Conservation (phyloP, 2,329 filamentous ascomycete species). For the Clonostachys rosea region DNA sequence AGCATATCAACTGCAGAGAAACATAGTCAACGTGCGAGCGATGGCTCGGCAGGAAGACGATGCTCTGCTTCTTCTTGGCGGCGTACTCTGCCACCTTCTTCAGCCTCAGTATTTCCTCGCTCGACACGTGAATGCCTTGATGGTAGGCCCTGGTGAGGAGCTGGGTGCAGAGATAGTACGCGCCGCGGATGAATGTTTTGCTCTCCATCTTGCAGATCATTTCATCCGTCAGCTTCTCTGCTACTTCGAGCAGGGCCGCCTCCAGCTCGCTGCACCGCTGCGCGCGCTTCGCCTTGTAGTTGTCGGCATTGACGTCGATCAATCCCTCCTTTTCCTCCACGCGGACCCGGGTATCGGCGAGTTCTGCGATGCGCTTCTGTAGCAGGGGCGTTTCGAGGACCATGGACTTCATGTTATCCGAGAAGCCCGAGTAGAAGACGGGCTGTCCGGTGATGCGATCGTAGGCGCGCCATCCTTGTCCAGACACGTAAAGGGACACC, state of each 20-base stretch:
- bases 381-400: conserved; percentile 75
- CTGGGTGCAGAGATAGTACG: conserved; percentile 87
- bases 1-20: conserved; percentile 91
- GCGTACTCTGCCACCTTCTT: conserved; percentile 79
- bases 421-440: conserved; percentile 89
- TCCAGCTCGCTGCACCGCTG: conserved; percentile 63
- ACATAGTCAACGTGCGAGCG: conserved; percentile 96
- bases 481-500: conserved; percentile 87
- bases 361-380: conserved; percentile 65
- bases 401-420: conserved; percentile 78
- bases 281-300: conserved; percentile 43
- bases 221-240: conserved; percentile 80
- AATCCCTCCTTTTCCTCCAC: conserved; percentile 75
- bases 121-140: conserved; percentile 94
- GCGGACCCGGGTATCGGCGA: conserved; percentile 69
- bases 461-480: conserved; percentile 93
- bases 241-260: conserved; percentile 70
- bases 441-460: conserved; percentile 86
- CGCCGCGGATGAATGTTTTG: conserved; percentile 84
- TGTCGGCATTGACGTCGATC: conserved; percentile 49
- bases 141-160: conserved; percentile 90
- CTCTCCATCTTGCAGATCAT: conserved; percentile 99
- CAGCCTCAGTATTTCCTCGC: conserved; percentile 83
- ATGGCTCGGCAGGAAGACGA: conserved; percentile 93
- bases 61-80: conserved; percentile 83